Conservation (phyloP, 2,329 filamentous ascomycete genomes). For the Ascosphaera aggregata region DNA sequence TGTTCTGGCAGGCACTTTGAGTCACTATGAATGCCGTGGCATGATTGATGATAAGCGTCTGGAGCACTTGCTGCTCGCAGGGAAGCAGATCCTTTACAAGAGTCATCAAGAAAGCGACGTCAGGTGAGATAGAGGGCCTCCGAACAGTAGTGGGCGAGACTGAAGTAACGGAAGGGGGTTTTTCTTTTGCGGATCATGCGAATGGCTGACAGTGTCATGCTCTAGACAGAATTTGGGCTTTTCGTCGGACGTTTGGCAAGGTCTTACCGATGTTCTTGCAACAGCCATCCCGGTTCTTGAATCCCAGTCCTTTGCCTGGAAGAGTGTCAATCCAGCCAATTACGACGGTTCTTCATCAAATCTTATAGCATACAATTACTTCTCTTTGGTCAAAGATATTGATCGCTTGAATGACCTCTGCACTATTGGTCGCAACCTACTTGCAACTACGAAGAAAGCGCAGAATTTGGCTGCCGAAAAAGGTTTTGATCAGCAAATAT, state of each 20-base stretch:
- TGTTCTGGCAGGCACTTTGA: conserved; percentile 23
- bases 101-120: conserved; percentile 32
- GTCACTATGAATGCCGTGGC: conserved; percentile 35
- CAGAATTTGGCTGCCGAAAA: conserved; percentile 39
- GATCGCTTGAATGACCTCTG: conserved; percentile 39
- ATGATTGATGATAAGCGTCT: conserved; percentile 36
- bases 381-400: conserved; percentile 35
- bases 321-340: conserved; percentile 30
- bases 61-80: conserved; percentile 32
- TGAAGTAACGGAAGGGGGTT: no score
- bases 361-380: conserved; percentile 36
- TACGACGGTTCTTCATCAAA: conserved; percentile 36
- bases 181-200: no score
- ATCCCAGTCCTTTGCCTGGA: conserved; percentile 36
- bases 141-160: no score
- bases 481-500: conserved; percentile 35
- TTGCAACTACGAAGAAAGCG: conserved; percentile 35
- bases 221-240: conserved; percentile 31
- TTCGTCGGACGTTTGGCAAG: conserved; percentile 34
- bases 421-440: conserved; percentile 36
- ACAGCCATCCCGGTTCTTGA: conserved; percentile 38
- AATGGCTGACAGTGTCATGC: no score
- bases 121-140: conserved; percentile 19
- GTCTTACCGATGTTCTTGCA: conserved; percentile 31
- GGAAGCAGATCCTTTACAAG: conserved; percentile 35